phyloP scores from a whole-genome alignment of 1,139 yeast genomes.

The Debaryomyces robertsiae region DNA sequence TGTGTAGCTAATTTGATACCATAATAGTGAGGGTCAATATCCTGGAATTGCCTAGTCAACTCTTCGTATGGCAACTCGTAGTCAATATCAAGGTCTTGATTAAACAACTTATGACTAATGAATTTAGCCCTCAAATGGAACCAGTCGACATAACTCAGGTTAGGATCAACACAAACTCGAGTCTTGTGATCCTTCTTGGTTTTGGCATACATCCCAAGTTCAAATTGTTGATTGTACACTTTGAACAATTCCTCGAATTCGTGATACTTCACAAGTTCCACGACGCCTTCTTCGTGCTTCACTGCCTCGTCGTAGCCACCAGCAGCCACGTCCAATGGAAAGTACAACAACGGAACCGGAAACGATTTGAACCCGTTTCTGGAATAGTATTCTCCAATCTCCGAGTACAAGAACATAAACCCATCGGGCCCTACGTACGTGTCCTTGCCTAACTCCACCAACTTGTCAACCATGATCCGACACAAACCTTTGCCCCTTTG shows the following conservation, averaged over 20 bases:
- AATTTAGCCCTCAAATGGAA: slow-evolving; percentile 46
- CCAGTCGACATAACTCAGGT: slow-evolving; percentile 42
- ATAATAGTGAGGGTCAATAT: slow-evolving; percentile 29
- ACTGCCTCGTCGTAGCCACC: slow-evolving; percentile 1
- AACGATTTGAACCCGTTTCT: slow-evolving; percentile 58
- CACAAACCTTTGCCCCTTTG: slow-evolving; percentile 71
- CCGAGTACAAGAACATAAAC: slow-evolving; percentile 63
- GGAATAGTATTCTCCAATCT: slow-evolving; percentile 67
- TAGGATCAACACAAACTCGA: slow-evolving; percentile 34
- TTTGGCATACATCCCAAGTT: slow-evolving; percentile 18
- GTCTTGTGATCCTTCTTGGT: slow-evolving; percentile 30
- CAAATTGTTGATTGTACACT: slow-evolving; percentile 24
- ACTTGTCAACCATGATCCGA: slow-evolving; percentile 54
- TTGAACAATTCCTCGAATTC: slow-evolving; percentile 32
- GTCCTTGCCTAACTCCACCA: slow-evolving; percentile 31
- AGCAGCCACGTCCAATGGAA: slow-evolving; percentile 7
- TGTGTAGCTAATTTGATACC: slow-evolving; percentile 31
- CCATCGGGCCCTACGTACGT: slow-evolving; percentile 38
- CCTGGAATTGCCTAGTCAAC: slow-evolving; percentile 23
- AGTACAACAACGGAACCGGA: slow-evolving; percentile 43
- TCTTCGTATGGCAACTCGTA: slow-evolving; percentile 26
- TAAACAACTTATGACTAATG: slow-evolving; percentile 33
- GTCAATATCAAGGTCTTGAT: slow-evolving; percentile 25
- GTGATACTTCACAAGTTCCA: slow-evolving; percentile 30
- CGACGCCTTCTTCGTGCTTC: slow-evolving; percentile 1